These are phyloP conservation scores for Mallotus japonicus DNA, from an alignment of 441 rosid species.

Conservation along the genomic window DNA sequence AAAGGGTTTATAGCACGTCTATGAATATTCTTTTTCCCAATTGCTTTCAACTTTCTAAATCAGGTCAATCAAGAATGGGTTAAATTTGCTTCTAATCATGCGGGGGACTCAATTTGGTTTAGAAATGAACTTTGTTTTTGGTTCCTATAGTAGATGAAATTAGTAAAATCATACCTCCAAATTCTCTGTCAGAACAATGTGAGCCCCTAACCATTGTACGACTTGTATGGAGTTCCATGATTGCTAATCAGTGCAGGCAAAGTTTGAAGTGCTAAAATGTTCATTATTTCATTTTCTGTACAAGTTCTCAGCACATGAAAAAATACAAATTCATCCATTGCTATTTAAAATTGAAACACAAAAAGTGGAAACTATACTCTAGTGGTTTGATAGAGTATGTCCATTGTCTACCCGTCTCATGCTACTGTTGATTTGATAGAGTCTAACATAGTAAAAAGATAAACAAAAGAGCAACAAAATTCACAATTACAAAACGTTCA, in stretches of 20 bases:
- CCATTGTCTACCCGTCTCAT: conserved; percentile 72
- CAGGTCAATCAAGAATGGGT: not conserved
- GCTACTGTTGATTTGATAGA: conserved; percentile 83
- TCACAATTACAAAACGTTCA: not conserved
- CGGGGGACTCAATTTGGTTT: too few species aligned
- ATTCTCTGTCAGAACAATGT: not conserved
- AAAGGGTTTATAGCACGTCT: too few species aligned
- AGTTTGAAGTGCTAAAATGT: not conserved
- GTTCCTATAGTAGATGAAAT: not conserved
- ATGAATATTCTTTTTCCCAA: not conserved
- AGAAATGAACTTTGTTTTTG: too few species aligned
- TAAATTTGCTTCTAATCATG: not conserved
- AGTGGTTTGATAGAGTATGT: not conserved
- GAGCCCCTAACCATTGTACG: not conserved
- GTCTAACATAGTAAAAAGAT: conserved; percentile 37
- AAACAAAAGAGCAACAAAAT: not conserved
- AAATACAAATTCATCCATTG: too few species aligned
- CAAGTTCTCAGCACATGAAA: not conserved
- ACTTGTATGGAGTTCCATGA: not conserved
- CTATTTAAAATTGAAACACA: too few species aligned
- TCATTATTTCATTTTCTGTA: not conserved
- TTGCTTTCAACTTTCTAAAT: not conserved
- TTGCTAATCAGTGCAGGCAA: not conserved
- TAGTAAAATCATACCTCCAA: not conserved
- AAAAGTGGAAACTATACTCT: too few species aligned